phyloP scores from a whole-genome alignment of 1,139 yeast species.

The Eremothecium gossypii region DNA sequence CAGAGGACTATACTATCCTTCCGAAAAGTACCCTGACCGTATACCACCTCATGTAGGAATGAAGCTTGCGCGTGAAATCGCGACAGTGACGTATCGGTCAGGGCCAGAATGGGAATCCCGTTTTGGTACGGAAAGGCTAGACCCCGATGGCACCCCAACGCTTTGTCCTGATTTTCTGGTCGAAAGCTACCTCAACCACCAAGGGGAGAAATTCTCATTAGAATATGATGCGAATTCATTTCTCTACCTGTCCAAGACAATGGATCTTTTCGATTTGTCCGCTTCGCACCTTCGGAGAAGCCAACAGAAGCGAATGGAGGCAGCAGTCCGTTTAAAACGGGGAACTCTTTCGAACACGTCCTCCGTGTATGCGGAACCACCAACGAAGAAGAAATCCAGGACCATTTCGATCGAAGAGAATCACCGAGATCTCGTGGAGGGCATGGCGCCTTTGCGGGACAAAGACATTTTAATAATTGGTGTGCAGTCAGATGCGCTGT shows the following conservation, averaged over 20 bases:
- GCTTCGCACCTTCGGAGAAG: slow-evolving; percentile 39
- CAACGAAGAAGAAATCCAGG: slow-evolving; percentile 19
- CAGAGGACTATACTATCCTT: slow-evolving; percentile 71
- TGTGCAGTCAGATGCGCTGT: slow-evolving; percentile 81
- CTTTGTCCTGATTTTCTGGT: slow-evolving; percentile 87
- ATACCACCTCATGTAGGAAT: slow-evolving; percentile 91
- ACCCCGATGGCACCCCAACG: slow-evolving; percentile 71
- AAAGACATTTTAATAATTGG: slow-evolving; percentile 73
- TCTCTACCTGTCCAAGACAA: slow-evolving; percentile 79
- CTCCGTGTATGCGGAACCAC: slow-evolving; percentile 4
- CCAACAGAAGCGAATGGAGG: slow-evolving; percentile 32
- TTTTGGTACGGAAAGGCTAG: slow-evolving; percentile 82
- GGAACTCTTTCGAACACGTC: slow-evolving; percentile 33
- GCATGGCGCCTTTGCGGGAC: slow-evolving; percentile 54
- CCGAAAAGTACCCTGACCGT: slow-evolving; percentile 30
- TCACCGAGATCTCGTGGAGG: slow-evolving; percentile 50
- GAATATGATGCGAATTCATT: slow-evolving; percentile 90
- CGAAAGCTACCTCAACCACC: slow-evolving; percentile 88
- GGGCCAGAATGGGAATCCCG: slow-evolving; percentile 97
- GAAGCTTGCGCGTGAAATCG: slow-evolving; percentile 89
- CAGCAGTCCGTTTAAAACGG: slow-evolving; percentile 29
- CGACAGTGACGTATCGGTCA: slow-evolving; percentile 86
- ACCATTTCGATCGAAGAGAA: slow-evolving; percentile 43
- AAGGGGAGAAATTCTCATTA: slow-evolving; percentile 85
- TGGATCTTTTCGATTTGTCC: slow-evolving; percentile 91